phyloP scores from a whole-genome alignment of 805 yeast genomes.

The Kockiozyma suomiensis region DNA sequence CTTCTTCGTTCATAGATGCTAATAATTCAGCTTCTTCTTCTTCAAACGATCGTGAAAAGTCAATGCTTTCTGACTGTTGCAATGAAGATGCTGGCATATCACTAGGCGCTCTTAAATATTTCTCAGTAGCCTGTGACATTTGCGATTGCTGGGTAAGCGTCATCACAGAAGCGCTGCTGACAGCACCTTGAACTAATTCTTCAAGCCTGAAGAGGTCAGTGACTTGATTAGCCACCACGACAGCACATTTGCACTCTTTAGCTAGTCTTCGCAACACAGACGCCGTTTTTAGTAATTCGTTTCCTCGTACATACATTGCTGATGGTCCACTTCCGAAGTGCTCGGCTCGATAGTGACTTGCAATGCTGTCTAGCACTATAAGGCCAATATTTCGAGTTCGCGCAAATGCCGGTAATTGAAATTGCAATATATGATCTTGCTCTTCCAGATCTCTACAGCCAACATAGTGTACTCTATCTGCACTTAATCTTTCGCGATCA shows the following conservation, averaged over 20 bases:
- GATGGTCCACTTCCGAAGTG: conserved; percentile 40
- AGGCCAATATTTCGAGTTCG: conserved; percentile 51
- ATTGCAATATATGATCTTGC: conserved; percentile 70
- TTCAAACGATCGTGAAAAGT: neutral
- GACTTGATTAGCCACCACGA: conserved; percentile 79
- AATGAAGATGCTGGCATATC: neutral
- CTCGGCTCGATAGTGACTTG: conserved; percentile 70
- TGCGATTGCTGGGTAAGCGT: neutral
- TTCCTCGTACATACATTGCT: conserved; percentile 26
- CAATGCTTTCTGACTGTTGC: neutral
- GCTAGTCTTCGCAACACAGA: conserved; percentile 56
- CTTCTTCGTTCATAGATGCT: neutral
- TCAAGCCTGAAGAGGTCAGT: conserved; percentile 50
- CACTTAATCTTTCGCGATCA: conserved; percentile 32
- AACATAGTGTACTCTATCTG: conserved; percentile 52
- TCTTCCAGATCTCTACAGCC: conserved; percentile 68
- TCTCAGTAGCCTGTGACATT: neutral
- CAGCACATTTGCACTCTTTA: conserved; percentile 52
- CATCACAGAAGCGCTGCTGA: conserved; percentile 2
- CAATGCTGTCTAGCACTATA: conserved; percentile 75
- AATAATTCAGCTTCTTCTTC: neutral
- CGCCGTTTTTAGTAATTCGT: conserved; percentile 47
- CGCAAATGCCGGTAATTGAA: conserved; percentile 66
- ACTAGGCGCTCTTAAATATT: neutral
- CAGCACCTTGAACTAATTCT: neutral